Conservation (phyloP, 1,284 basidiomycete genomes). For the Melanopsichium pennsylvanicum region DNA sequence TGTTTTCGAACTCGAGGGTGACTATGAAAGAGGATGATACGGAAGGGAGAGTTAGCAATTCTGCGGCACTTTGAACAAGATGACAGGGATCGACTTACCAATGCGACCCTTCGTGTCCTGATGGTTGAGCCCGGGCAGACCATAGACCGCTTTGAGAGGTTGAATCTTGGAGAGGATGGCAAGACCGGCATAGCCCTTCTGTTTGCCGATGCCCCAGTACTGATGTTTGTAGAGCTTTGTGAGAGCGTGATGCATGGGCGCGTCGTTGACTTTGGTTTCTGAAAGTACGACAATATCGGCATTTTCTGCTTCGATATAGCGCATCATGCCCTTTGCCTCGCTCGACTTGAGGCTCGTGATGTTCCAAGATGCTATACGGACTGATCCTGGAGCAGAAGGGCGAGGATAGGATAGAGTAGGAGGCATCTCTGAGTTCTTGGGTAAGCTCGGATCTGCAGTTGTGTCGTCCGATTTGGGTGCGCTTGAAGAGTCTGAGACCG, state of each 20-base stretch:
- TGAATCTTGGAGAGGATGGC: conserved; percentile 81
- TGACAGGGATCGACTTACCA: conserved; percentile 12
- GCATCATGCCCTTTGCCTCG: conserved; percentile 58
- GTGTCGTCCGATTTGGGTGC: conserved; percentile 32
- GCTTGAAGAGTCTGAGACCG: conserved; percentile 31
- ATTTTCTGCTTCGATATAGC: conserved; percentile 61
- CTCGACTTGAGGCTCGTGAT: conserved; percentile 58
- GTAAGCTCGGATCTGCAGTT: conserved; percentile 31
- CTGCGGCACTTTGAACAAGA: background rate
- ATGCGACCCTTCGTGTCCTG: conserved; percentile 54
- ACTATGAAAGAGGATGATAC: conserved; percentile 72
- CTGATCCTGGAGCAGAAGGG: conserved; percentile 18
- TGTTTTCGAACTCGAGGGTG: conserved; percentile 79
- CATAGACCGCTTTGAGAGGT: conserved; percentile 71
- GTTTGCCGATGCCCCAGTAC: conserved; percentile 63
- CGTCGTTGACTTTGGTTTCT: conserved; percentile 62
- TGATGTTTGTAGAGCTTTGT: conserved; percentile 55
- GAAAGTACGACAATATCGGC: conserved; percentile 60
- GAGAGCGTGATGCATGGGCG: conserved; percentile 51
- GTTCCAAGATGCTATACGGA: conserved; percentile 60
- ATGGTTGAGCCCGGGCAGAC: conserved; percentile 70
- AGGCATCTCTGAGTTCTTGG: conserved; percentile 42
- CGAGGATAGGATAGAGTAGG: conserved; percentile 15
- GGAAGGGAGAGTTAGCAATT: background rate
- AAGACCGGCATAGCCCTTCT: conserved; percentile 73